Evolutionary conservation across 1,284 basidiomycete species (phyloP).

Genomic region (Farysia itapuensis): DNA sequence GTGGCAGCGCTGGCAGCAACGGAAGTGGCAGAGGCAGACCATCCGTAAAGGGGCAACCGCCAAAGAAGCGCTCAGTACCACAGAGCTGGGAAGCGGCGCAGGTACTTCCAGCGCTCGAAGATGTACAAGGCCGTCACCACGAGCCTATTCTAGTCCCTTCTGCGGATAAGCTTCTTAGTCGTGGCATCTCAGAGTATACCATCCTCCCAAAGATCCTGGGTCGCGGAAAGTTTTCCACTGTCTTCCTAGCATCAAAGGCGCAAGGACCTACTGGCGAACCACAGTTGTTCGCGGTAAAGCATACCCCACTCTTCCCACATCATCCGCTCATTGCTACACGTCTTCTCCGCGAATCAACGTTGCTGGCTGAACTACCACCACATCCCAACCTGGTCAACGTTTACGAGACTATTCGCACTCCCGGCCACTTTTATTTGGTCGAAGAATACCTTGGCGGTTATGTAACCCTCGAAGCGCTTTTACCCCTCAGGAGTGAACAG

Average conservation of each 20-base stretch:
- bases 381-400: constrained; percentile 66
- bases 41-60: too few relatives aligned
- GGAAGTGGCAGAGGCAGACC: not conserved
- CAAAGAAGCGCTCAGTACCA: not conserved
- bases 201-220: constrained; percentile 57
- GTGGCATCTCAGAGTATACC: constrained; percentile 58
- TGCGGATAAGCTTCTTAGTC: constrained; percentile 52
- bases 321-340: constrained; percentile 66
- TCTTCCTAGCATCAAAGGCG: constrained; percentile 56
- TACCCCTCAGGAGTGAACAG: constrained; percentile 33
- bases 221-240: constrained; percentile 58
- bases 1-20: not conserved
- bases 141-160: constrained; percentile 40
- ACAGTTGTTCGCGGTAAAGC: constrained; percentile 64
- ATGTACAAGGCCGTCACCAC: constrained; percentile 10
- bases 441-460: constrained; percentile 64
- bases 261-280: constrained; percentile 41
- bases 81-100: constrained; percentile 12
- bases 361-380: constrained; percentile 65
- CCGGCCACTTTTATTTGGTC: constrained; percentile 67
- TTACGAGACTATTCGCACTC: constrained; percentile 64
- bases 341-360: constrained; percentile 65
- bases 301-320: constrained; percentile 66
- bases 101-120: constrained; percentile 26
- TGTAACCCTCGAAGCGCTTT: constrained; percentile 59